These are phyloP conservation scores for Tausonia pullulans DNA, from an alignment of 1,284 basidiomycete genomes.

Conservation along the genomic window DNA sequence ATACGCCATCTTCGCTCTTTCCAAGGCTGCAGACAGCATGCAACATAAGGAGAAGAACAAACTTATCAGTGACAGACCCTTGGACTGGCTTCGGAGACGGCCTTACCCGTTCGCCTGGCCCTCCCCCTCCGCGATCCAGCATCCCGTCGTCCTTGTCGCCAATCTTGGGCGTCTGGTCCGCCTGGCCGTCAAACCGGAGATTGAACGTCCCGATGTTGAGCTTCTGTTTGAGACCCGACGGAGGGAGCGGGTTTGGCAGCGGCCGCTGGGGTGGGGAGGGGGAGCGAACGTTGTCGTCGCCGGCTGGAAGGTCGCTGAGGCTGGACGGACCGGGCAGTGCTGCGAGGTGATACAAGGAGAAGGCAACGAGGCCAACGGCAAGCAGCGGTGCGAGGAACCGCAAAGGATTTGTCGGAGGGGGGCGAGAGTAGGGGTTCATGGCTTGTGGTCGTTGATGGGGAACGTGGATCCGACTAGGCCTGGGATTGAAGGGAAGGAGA, in stretches of 20 bases:
- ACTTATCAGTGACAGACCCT: conserved; percentile 37
- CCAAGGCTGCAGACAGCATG: conserved; percentile 23
- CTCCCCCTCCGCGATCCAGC: conserved; percentile 31
- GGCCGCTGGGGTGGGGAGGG: neutral
- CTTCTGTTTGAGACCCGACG: neutral
- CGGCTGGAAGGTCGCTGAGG: too few species aligned
- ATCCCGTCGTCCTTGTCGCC: conserved; percentile 36
- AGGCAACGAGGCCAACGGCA: too few species aligned
- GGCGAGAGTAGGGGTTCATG: too few species aligned
- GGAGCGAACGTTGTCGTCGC: too few species aligned
- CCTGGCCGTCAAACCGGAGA: conserved; percentile 45
- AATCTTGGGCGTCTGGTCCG: conserved; percentile 42
- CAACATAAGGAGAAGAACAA: conserved; percentile 6
- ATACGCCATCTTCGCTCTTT: conserved; percentile 28
- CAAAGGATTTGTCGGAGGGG: too few species aligned
- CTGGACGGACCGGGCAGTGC: too few species aligned
- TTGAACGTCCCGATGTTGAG: conserved; percentile 41
- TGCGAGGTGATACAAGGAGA: too few species aligned
- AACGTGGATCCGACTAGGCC: too few species aligned
- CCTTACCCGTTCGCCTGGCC: conserved; percentile 21
- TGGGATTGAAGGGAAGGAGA: too few species aligned
- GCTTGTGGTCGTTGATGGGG: too few species aligned
- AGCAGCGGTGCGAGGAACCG: too few species aligned
- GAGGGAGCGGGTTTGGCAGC: neutral
- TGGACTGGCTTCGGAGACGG: conserved; percentile 8